A percentile compares a stretch with the other conserved stretches of the same genome.
Conservation (phyloP, 768 basidiomycete genomes). For the Lepiota venenata region DNA sequence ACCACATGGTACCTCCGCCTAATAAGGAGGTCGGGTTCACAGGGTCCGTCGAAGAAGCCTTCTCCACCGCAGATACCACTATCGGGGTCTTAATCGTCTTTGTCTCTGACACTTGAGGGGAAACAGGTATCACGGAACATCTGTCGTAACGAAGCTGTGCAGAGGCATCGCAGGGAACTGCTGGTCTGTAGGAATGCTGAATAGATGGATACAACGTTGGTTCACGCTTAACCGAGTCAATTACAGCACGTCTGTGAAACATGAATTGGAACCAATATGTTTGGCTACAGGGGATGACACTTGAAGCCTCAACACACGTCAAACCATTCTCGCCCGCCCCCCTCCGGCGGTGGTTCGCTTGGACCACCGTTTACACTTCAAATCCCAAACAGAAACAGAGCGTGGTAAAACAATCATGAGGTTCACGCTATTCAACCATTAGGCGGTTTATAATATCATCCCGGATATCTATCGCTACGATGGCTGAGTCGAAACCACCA, state of each 20-base stretch:
- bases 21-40: constrained; percentile 1
- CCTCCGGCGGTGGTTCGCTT: too few relatives aligned
- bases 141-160: constrained; percentile 1
- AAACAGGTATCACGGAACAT: neutral
- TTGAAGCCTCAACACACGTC: too few relatives aligned
- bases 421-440: neutral
- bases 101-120: neutral
- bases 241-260: neutral
- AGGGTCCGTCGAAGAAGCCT: neutral
- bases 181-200: neutral
- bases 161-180: neutral
- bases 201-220: too few relatives aligned
- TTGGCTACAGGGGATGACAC: too few relatives aligned
- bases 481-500: too few relatives aligned
- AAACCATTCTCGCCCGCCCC: too few relatives aligned
- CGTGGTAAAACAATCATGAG: neutral
- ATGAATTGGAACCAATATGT: too few relatives aligned
- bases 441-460: too few relatives aligned
- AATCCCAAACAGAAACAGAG: neutral
- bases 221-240: neutral
- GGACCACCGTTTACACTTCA: too few relatives aligned
- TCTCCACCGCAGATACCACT: neutral
- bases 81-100: neutral
- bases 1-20: constrained; percentile 5
- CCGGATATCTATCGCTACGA: too few relatives aligned